phyloP scores from a whole-genome alignment of 495 filamentous ascomycete species.

The Penicillium malachiteum region DNA sequence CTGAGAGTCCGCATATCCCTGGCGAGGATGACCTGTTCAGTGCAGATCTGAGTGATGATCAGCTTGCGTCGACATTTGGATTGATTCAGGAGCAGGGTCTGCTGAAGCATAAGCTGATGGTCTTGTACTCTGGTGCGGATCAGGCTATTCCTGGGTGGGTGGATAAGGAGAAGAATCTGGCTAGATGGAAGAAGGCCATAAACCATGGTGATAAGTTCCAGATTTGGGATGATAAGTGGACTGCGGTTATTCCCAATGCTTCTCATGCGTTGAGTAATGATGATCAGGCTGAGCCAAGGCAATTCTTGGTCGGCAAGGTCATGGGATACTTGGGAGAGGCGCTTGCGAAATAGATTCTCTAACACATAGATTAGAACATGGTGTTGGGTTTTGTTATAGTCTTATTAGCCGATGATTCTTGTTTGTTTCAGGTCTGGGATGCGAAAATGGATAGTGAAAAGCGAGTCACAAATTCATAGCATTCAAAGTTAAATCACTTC shows the following conservation, averaged over 20 bases:
- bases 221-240: constrained; percentile 42
- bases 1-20: constrained; percentile 43
- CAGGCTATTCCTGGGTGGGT: constrained; percentile 62
- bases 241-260: constrained; percentile 42
- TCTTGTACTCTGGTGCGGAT: constrained; percentile 68
- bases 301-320: constrained; percentile 37
- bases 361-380: neutral
- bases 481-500: too few relatives aligned
- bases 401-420: neutral
- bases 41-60: constrained; percentile 65
- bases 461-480: too few relatives aligned
- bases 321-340: constrained; percentile 27
- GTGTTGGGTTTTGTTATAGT: neutral
- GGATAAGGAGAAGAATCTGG: constrained; percentile 62
- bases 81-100: constrained; percentile 51
- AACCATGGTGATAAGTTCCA: constrained; percentile 22
- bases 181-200: constrained; percentile 62
- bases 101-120: constrained; percentile 45
- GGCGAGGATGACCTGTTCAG: constrained; percentile 88
- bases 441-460: neutral
- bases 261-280: constrained; percentile 50
- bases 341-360: neutral
- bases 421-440: neutral
- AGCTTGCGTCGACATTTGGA: constrained; percentile 63
- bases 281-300: constrained; percentile 43